Evolutionary conservation across 148 eudicot genomes (phyloP).

Genomic region (Simmondsia chinensis): DNA sequence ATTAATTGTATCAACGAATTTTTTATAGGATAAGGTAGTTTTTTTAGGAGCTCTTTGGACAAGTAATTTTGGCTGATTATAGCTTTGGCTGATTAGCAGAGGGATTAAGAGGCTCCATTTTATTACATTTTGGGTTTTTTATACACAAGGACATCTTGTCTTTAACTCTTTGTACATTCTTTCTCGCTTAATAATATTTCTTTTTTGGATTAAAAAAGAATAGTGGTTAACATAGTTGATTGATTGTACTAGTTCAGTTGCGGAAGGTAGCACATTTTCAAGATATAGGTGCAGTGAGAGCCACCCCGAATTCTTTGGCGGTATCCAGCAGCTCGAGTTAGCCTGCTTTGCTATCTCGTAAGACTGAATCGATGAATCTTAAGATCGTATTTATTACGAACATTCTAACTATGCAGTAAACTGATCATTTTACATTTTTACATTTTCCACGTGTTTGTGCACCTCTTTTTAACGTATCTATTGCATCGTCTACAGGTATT

Average conservation of each 20-base stretch:
- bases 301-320: slow-evolving; percentile 95
- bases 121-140: no score
- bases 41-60: neutral
- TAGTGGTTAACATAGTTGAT: no score
- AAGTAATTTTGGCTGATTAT: no score
- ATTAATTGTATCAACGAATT: no score
- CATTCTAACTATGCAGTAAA: no score
- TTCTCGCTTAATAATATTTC: no score
- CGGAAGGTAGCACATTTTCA: slow-evolving; percentile 87
- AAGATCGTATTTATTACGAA: neutral
- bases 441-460: slow-evolving; percentile 77
- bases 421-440: slow-evolving; percentile 4
- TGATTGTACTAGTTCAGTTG: no score
- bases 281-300: slow-evolving; percentile 95
- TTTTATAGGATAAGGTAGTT: no score
- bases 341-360: slow-evolving; percentile 76
- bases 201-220: no score
- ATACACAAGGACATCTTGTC: no score
- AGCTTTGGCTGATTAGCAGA: no score
- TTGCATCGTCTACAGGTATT: slow-evolving; percentile 97
- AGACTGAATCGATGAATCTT: slow-evolving; percentile 10
- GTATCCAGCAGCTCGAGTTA: slow-evolving; percentile 85
- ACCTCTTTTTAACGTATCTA: slow-evolving; percentile 93
- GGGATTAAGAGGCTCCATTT: no score
- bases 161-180: neutral